These are phyloP conservation scores for Clavispora fructus DNA, from an alignment of 805 yeast species.

Conservation along the genomic window DNA sequence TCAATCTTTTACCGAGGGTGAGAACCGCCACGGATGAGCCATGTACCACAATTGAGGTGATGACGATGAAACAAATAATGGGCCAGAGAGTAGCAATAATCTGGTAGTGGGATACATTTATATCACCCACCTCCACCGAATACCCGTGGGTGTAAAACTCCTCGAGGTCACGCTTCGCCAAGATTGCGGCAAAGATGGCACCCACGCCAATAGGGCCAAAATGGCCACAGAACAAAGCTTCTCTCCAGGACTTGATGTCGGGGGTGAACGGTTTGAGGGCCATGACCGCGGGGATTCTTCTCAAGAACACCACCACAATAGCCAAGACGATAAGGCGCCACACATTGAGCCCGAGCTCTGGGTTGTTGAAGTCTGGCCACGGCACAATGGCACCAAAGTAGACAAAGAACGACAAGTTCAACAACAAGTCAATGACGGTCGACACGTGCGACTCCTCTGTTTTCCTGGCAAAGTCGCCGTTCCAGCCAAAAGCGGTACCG, in stretches of 20 bases:
- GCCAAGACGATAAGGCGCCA: conserved; percentile 81
- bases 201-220: conserved; percentile 97
- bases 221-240: conserved; percentile 90
- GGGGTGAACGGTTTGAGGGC: conserved; percentile 75
- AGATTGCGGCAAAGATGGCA: conserved; percentile 77
- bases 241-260: conserved; percentile 87
- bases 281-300: conserved; percentile 80
- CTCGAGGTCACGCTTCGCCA: conserved; percentile 72
- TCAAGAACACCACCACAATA: conserved; percentile 62
- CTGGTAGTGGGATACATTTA: conserved; percentile 42
- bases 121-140: conserved; percentile 46
- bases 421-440: conserved; percentile 78
- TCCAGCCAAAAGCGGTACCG: conserved; percentile 93
- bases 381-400: conserved; percentile 90
- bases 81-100: conserved; percentile 64
- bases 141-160: conserved; percentile 42
- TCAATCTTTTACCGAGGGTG: conserved; percentile 67
- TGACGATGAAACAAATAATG: conserved; percentile 60
- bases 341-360: conserved; percentile 55
- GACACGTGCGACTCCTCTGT: conserved; percentile 86
- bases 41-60: conserved; percentile 81
- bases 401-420: conserved; percentile 82
- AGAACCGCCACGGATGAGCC: conserved; percentile 59
- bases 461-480: conserved; percentile 77
- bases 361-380: conserved; percentile 71